Base-by-base conservation (phyloP, 805 yeast genomes). In the Wickerhamiella sergipiensis region DNA sequence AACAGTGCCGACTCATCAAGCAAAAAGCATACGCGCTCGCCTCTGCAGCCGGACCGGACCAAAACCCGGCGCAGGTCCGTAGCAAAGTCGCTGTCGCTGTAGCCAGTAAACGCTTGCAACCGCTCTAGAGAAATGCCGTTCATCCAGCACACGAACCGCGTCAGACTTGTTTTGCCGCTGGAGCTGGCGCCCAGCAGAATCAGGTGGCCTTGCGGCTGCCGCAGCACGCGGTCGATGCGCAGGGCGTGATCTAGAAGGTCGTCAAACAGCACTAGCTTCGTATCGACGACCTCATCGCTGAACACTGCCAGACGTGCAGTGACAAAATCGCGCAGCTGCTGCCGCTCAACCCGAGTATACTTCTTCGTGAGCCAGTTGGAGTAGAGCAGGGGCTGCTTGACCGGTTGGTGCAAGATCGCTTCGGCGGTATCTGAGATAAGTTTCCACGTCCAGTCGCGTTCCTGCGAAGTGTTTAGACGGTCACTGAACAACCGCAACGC, bases 111-210 rank as follows among this genome's bases (percentile, higher is more conserved):
- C 0, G 83, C 83, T 39, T 68, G 69, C 36, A 90, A 71, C 54
- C 80, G 85, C 18, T 73, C 67, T 0, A 80, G 71, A 24, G 70
- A 74, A 18, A 85, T 61, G 0, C 95, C 96, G 62, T 85, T 84
- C 67, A 88, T 77, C 97, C 97, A 90, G 0, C 95, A 79, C 4
- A 85, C 95, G 72, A 90, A 90, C 54, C 79, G 76, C 0, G 84
- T 71, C 50, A 88, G 60, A 0, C 89, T 81, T 0, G 86, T 75
- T 63, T 85, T 85, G 1, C 97, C 97, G 57, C 88, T 78, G 1
- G 94, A 77, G 50, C 86, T 75, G 1, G 85, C 78, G 0, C 97
- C 97, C 19, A 85, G 83, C 40, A 90, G 63, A 55, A 90, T 85
- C 71, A 85, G 65, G 64, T 90, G 97, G 0, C 97, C 97, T 60